Conservation (phyloP, 108 stramenopile genomes). For the Pseudonitzschia multiseries region DNA sequence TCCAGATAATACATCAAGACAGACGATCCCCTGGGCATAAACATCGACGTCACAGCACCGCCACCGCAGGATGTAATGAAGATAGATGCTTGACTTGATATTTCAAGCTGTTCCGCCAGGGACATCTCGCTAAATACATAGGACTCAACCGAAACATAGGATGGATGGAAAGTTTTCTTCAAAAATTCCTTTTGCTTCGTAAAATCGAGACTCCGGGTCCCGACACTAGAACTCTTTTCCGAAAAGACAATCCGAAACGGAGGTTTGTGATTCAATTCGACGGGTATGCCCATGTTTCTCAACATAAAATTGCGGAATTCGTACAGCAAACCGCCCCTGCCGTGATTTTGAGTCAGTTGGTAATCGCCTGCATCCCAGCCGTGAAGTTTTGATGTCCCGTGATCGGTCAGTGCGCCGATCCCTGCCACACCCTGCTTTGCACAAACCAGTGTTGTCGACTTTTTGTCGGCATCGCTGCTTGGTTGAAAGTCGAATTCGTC, state of each 20-base stretch:
- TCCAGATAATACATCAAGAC: conserved; percentile 48
- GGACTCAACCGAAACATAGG: conserved; percentile 34
- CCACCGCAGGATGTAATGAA: conserved; percentile 55
- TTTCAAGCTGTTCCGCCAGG: conserved; percentile 43
- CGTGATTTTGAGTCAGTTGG: conserved; percentile 46
- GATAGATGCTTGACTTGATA: conserved; percentile 43
- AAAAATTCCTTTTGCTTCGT: conserved; percentile 31
- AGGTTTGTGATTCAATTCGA: conserved; percentile 18
- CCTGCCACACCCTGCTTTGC: conserved; percentile 43
- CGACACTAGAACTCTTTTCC: conserved; percentile 35
- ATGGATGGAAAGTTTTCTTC: conserved; percentile 24
- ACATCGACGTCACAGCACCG: conserved; percentile 57
- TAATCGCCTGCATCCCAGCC: conserved; percentile 59
- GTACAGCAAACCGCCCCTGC: conserved; percentile 49
- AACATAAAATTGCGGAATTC: conserved; percentile 62
- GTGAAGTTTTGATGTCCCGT: conserved; percentile 53
- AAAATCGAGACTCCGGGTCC: conserved; percentile 38
- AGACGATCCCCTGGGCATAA: conserved; percentile 45
- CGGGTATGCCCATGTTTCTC: conserved; percentile 41
- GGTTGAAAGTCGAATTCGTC: conserved; percentile 11
- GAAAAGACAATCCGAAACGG: conserved; percentile 56
- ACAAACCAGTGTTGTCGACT: conserved; percentile 33
- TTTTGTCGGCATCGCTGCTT: conserved; percentile 2
- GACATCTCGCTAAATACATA: conserved; percentile 45
- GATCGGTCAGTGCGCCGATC: conserved; percentile 53